Percentiles rank a stretch among this genome's conserved stretches.
Evolutionary conservation across 176 grass and related monocot species (phyloP).

Genomic region (Oryza punctata): DNA sequence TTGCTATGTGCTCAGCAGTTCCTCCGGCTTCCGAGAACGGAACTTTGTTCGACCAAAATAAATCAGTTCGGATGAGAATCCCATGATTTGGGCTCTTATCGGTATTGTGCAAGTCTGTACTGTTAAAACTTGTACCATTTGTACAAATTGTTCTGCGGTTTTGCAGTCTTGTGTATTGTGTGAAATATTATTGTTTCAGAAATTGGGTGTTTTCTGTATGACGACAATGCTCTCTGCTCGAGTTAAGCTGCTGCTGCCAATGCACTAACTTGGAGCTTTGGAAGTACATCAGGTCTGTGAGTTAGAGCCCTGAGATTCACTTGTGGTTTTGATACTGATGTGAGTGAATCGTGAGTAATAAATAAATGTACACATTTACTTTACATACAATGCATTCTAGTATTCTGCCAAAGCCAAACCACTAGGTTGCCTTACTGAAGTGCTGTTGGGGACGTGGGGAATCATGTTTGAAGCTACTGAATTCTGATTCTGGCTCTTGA

Average conservation of each 20-base stretch:
- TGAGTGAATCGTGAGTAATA: not conserved
- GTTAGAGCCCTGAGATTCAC: not conserved
- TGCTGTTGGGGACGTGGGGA: not conserved
- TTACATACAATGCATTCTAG: conserved; percentile 5
- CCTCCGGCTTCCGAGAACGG: not conserved
- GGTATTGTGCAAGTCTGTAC: not conserved
- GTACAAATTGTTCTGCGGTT: not conserved
- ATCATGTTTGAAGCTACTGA: not conserved
- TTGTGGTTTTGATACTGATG: not conserved
- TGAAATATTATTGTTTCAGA: not conserved
- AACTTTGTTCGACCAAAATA: conserved; percentile 13
- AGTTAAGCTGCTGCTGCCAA: not conserved
- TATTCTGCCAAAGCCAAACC: not conserved
- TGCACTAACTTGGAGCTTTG: not conserved
- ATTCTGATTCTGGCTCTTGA: not conserved
- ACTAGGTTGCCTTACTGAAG: not conserved
- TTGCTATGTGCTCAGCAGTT: not conserved
- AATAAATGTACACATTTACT: conserved; percentile 12
- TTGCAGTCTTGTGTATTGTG: not conserved
- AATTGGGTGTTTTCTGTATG: not conserved
- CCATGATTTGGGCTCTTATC: not conserved
- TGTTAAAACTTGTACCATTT: not conserved
- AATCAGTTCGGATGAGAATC: not conserved
- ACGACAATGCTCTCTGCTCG: not conserved
- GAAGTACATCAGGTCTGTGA: not conserved